A percentile compares a stretch with the other conserved stretches of the same genome.
phyloP scores from a whole-genome alignment of 2,329 filamentous ascomycete genomes.

The Alternaria brassicae region DNA sequence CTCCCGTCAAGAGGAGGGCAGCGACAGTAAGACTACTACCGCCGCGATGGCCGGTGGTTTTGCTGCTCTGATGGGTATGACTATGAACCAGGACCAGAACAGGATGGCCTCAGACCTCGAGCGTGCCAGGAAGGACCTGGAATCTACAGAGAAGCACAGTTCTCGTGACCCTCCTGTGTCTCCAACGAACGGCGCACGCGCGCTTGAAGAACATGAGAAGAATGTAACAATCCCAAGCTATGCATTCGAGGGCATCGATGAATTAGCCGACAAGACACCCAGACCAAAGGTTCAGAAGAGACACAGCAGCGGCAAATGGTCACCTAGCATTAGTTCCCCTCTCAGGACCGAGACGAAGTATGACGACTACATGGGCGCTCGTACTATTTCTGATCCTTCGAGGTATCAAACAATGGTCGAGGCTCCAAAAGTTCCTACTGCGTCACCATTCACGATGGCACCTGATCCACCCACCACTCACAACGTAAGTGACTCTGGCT shows the following conservation, averaged over 20 bases:
- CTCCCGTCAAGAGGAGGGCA: conserved; percentile 20
- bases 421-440: conserved; percentile 23
- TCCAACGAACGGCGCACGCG: conserved; percentile 28
- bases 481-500: conserved; percentile 41
- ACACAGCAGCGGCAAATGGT: conserved; percentile 51
- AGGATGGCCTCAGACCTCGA: conserved; percentile 39
- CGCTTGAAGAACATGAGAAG: conserved; percentile 23
- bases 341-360: conserved; percentile 55
- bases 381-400: conserved; percentile 7
- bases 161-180: conserved; percentile 20
- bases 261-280: conserved; percentile 49
- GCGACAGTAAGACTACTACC: conserved; percentile 26
- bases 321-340: conserved; percentile 53
- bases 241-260: conserved; percentile 46
- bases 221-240: conserved; percentile 40
- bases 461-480: conserved; percentile 24
- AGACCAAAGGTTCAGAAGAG: conserved; percentile 59
- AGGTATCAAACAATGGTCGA: conserved; percentile 26
- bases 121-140: conserved; percentile 35
- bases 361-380: conserved; percentile 52
- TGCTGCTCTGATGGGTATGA: conserved; percentile 40
- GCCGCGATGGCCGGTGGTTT: conserved; percentile 44
- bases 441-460: conserved; percentile 21
- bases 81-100: conserved; percentile 46
- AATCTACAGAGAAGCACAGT: conserved; percentile 30